Percentiles rank a stretch among this genome's conserved stretches.
Evolutionary conservation across 306 rosid species (phyloP).

Genomic region (Fragaria nilgerrensis): DNA sequence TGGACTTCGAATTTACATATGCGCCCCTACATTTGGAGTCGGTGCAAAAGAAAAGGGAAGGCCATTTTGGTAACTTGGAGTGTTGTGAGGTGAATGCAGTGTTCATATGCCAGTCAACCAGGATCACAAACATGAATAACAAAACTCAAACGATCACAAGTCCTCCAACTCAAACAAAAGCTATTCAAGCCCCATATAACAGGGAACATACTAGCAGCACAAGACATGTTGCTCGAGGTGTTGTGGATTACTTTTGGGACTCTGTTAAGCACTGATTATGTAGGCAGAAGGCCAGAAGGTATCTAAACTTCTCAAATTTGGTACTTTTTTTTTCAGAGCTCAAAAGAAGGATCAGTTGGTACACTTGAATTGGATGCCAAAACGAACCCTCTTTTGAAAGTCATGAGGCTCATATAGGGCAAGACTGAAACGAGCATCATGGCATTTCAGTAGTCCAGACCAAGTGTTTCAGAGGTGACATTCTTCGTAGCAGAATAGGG

Average conservation of each 20-base stretch:
- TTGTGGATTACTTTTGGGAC: too few species aligned
- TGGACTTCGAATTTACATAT: background rate
- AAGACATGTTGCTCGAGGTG: too few species aligned
- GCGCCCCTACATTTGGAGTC: background rate
- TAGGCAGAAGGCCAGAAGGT: too few species aligned
- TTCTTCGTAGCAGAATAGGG: too few species aligned
- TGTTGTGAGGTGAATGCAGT: background rate
- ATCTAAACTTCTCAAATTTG: too few species aligned
- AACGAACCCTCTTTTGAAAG: slow-evolving; percentile 6
- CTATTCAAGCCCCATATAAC: background rate
- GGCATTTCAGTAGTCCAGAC: too few species aligned
- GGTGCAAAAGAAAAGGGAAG: background rate
- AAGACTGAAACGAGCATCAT: too few species aligned
- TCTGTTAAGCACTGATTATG: too few species aligned
- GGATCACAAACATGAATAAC: too few species aligned
- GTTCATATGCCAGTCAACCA: too few species aligned
- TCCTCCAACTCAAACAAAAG: background rate
- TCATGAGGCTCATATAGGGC: background rate
- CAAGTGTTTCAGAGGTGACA: background rate
- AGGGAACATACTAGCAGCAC: background rate
- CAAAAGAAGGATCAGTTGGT: background rate
- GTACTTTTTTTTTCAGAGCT: background rate
- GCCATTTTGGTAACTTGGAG: background rate
- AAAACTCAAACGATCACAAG: background rate
- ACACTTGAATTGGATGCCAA: background rate